Evolutionary conservation across 257 asterid genomes (phyloP), one percentile per base, ranked within the genome.

Genomic region (Plantago ovata): DNA sequence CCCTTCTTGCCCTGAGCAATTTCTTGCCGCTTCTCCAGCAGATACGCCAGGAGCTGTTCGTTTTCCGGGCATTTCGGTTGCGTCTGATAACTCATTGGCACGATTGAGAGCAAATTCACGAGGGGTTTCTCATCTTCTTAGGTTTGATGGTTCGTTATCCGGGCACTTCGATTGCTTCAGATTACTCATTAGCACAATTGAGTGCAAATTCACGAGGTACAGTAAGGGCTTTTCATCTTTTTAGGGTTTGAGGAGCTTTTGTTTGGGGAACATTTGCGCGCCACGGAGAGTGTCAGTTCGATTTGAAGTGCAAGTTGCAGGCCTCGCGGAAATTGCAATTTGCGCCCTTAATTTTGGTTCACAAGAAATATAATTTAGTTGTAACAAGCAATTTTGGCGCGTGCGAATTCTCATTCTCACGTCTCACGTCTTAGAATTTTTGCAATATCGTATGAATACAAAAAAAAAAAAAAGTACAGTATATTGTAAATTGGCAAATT

Each of bases 11-110:
- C 69, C 81, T 79, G 61, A 45, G 89, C 89, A 70, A 84, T 36
- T 68, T 88, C 96, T 65, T 75, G 76, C 73, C 89, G 75, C 79
- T 80, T 88, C 62, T 59, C 72, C 79, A 78, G 63, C 81, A 92
- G 32, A 66, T 70, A 82, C 24, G 72, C 87, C 32, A 90, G 95
- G 40, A 92, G 64, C 38, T 63, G 85, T 63, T 81, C 87, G 73
- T 92, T 92, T 56, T 76, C 94, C 20, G 81, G 75, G 64, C 92
- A 90, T 16, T 52, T 70, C 46, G 70, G 73, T 81, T 64, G 63
- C 20, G 42, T 81, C 36, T 46, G 73, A 20, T 51, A 64, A 48
- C 76, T 83, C 96, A 88, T 88, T 50, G 38, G 44, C 51, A 56
- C 40, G 20, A 58, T 28, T 28, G 32, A 48, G 54, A 22, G 13